Percentiles rank a stretch among this genome's conserved stretches.
phyloP scores from a whole-genome alignment of 441 rosid genomes.

The Gossypium lobatum region DNA sequence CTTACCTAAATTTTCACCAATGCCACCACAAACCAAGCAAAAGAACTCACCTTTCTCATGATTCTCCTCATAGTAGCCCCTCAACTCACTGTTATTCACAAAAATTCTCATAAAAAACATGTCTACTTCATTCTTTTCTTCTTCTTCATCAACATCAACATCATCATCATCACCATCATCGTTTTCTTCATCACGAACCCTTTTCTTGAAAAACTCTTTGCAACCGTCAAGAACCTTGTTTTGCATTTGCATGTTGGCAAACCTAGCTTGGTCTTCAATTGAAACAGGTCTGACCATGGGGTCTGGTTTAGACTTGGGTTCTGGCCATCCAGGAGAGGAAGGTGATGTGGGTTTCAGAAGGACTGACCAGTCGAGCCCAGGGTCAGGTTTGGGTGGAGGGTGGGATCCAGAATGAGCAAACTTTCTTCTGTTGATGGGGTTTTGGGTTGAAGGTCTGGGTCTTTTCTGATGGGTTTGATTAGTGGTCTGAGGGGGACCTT shows the following conservation, averaged over 20 bases:
- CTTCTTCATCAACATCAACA: constrained; percentile 15
- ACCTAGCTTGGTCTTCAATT: constrained; percentile 18
- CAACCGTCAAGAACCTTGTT: constrained; percentile 24
- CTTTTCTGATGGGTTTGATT: constrained; percentile 22
- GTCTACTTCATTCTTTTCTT: constrained; percentile 31
- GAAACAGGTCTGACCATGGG: constrained; percentile 8
- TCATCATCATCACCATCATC: constrained; percentile 22
- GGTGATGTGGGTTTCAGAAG: constrained; percentile 15
- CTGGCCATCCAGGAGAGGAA: constrained; percentile 37
- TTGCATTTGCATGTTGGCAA: constrained; percentile 29
- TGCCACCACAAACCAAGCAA: constrained; percentile 67
- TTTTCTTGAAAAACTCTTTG: constrained; percentile 24
- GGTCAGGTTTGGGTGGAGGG: constrained; percentile 27
- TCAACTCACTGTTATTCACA: constrained; percentile 41
- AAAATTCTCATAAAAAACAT: constrained; percentile 43
- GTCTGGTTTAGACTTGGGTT: constrained; percentile 17
- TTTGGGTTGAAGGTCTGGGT: constrained; percentile 28
- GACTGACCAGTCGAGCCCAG: constrained; percentile 47
- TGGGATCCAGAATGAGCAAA: not conserved
- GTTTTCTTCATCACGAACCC: constrained; percentile 18
- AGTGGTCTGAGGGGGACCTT: constrained; percentile 52
- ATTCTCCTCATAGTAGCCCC: constrained; percentile 53
- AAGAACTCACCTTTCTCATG: constrained; percentile 48
- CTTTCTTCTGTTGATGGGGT: constrained; percentile 16
- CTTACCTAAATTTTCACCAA: constrained; percentile 36